Conservation (phyloP, 768 basidiomycete genomes). For the Glaciozyma antarctica region DNA sequence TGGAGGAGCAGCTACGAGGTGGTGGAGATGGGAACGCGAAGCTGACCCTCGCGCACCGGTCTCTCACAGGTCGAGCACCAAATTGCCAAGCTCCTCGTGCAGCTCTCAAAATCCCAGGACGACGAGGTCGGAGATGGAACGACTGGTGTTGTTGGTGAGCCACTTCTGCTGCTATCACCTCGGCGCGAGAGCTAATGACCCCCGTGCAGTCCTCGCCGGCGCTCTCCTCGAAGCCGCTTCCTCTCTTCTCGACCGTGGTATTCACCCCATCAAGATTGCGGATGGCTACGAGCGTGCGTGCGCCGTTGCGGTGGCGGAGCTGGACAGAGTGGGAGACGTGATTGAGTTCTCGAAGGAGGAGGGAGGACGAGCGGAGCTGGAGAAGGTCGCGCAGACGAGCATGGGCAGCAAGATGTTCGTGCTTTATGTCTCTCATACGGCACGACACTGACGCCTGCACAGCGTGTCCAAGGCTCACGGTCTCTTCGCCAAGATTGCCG, state of each 20-base stretch:
- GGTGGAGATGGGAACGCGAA: not conserved
- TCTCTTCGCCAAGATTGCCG: slow-evolving; percentile 94
- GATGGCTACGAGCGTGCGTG: slow-evolving; percentile 98
- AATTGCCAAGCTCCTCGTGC: slow-evolving; percentile 94
- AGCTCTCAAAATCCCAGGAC: slow-evolving; percentile 94
- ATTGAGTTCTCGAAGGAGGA: slow-evolving; percentile 66
- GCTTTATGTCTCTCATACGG: not conserved
- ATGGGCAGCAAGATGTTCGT: slow-evolving; percentile 94
- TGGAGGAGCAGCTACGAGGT: not conserved
- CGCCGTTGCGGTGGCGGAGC: slow-evolving; percentile 73
- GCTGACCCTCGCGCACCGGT: slow-evolving; percentile 1
- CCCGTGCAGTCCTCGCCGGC: slow-evolving; percentile 74
- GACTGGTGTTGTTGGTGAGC: slow-evolving; percentile 87
- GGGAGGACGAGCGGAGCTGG: slow-evolving; percentile 52
- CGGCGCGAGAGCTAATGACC: not conserved
- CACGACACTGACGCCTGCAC: slow-evolving; percentile 4
- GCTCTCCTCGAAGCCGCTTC: slow-evolving; percentile 91
- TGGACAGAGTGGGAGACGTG: slow-evolving; percentile 81
- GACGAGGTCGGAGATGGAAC: slow-evolving; percentile 99
- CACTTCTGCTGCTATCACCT: not conserved
- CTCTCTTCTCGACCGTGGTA: slow-evolving; percentile 92
- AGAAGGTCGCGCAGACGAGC: slow-evolving; percentile 92
- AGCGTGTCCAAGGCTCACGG: slow-evolving; percentile 94
- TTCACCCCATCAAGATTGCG: slow-evolving; percentile 97
- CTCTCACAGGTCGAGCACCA: slow-evolving; percentile 69